A percentile compares a stretch with the other conserved stretches of the same genome.
phyloP scores from a whole-genome alignment of 257 asterid species.

The Fraxinus anomala region DNA sequence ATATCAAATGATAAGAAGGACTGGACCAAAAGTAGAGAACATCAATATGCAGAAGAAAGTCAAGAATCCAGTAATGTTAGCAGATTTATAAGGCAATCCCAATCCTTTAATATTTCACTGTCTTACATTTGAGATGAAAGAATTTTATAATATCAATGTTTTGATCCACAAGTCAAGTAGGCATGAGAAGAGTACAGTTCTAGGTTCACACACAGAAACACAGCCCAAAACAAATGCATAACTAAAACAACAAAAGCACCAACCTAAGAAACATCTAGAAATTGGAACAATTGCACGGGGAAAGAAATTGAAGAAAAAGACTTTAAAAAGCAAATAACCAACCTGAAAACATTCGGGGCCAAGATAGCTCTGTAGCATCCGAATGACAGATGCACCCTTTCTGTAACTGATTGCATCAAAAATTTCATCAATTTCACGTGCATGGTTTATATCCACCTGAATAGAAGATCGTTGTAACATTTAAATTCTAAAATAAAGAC shows the following conservation, averaged over 20 bases:
- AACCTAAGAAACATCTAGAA: background rate
- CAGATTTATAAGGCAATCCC: background rate
- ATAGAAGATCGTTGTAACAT: conserved; percentile 27
- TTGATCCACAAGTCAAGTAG: background rate
- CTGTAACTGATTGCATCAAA: conserved; percentile 93
- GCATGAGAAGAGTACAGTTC: background rate
- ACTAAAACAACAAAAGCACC: background rate
- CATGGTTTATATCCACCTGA: conserved; percentile 91
- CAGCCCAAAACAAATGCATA: conserved; percentile 8
- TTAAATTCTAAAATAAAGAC: conserved; percentile 23
- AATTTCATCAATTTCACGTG: conserved; percentile 89
- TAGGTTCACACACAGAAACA: conserved; percentile 1
- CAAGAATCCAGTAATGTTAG: background rate
- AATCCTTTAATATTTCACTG: background rate
- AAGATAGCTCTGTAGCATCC: conserved; percentile 94
- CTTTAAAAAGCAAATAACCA: conserved; percentile 19
- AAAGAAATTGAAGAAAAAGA: conserved; percentile 1
- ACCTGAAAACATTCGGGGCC: conserved; percentile 93
- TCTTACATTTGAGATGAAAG: background rate
- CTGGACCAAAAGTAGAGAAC: background rate
- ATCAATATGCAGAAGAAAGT: background rate
- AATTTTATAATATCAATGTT: background rate
- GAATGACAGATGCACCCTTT: conserved; percentile 95
- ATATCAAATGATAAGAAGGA: background rate
- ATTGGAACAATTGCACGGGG: background rate